A percentile compares a stretch with the other conserved stretches of the same genome.
These are phyloP conservation scores for Aspergillus melleus DNA, from an alignment of 2,329 filamentous ascomycete species.

Conservation along the genomic window DNA sequence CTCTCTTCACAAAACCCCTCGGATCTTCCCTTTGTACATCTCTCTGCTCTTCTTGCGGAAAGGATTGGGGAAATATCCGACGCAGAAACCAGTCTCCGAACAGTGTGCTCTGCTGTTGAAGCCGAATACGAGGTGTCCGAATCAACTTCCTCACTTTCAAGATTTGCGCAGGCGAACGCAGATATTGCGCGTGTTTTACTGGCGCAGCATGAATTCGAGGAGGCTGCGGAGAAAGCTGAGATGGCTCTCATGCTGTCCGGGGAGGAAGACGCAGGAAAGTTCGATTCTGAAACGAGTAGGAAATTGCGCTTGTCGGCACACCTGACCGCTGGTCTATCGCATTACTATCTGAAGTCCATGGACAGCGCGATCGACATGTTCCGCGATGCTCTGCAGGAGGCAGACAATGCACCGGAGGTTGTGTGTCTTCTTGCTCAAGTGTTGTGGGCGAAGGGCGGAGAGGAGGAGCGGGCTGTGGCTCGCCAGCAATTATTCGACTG, in stretches of 20 bases:
- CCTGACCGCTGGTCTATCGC: conserved; percentile 78
- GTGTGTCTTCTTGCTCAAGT: conserved; percentile 87
- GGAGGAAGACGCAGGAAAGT: conserved; percentile 65
- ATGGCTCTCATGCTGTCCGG: conserved; percentile 78
- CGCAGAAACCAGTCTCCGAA: conserved; percentile 64
- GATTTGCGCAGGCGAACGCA: conserved; percentile 78
- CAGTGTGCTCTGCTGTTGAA: conserved; percentile 70
- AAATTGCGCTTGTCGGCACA: conserved; percentile 80
- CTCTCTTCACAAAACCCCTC: conserved; percentile 69
- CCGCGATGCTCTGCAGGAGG: conserved; percentile 75
- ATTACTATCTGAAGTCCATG: conserved; percentile 68
- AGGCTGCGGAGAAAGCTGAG: conserved; percentile 77
- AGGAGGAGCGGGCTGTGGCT: conserved; percentile 72
- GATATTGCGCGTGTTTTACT: conserved; percentile 85
- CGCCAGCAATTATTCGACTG: conserved; percentile 77
- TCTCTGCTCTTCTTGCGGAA: conserved; percentile 79
- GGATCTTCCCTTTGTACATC: conserved; percentile 72
- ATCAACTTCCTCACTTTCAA: conserved; percentile 68
- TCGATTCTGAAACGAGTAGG: conserved; percentile 60
- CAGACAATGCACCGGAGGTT: conserved; percentile 73
- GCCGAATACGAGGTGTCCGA: conserved; percentile 82
- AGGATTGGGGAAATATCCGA: conserved; percentile 68
- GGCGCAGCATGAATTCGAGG: conserved; percentile 62
- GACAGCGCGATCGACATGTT: conserved; percentile 76
- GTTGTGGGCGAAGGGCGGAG: conserved; percentile 83